phyloP scores from a whole-genome alignment of 2,329 filamentous ascomycete species.

The Trichoderma endophyticum region DNA sequence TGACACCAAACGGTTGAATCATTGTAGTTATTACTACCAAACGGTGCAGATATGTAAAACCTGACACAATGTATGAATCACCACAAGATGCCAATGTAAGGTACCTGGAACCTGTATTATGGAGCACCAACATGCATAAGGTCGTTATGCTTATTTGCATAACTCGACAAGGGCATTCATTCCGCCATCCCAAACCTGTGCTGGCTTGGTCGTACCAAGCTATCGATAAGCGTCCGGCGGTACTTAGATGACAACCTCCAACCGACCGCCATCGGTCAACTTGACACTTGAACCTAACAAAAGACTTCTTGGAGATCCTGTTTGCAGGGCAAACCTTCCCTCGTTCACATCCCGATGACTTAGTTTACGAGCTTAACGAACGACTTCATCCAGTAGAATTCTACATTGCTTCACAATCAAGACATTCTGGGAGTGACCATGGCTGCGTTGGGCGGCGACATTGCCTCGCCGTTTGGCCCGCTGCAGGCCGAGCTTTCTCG shows the following conservation, averaged over 20 bases:
- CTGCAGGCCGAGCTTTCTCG: constrained; percentile 72
- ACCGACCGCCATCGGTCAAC: not conserved
- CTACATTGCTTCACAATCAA: not conserved
- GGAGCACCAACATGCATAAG: not conserved
- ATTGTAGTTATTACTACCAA: not conserved
- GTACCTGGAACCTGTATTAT: too few relatives aligned
- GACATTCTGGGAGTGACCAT: constrained; percentile 24
- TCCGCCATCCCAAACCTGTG: not conserved
- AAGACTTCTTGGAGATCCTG: not conserved
- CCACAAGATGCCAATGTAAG: not conserved
- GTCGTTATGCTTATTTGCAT: not conserved
- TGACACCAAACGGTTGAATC: not conserved
- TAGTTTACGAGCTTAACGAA: not conserved
- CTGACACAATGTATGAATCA: not conserved
- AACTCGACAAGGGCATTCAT: not conserved
- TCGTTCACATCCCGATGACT: not conserved
- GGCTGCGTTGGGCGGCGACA: constrained; percentile 35
- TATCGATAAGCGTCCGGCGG: constrained; percentile 11
- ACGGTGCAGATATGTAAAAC: not conserved
- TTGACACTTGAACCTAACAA: not conserved
- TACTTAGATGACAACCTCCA: constrained; percentile 12
- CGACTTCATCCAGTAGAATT: not conserved
- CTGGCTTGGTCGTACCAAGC: not conserved
- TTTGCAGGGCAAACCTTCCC: not conserved
- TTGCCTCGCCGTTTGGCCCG: constrained; percentile 46